Conservation (phyloP, 2,329 filamentous ascomycete species). For the Ascochyta clinopodiicola region DNA sequence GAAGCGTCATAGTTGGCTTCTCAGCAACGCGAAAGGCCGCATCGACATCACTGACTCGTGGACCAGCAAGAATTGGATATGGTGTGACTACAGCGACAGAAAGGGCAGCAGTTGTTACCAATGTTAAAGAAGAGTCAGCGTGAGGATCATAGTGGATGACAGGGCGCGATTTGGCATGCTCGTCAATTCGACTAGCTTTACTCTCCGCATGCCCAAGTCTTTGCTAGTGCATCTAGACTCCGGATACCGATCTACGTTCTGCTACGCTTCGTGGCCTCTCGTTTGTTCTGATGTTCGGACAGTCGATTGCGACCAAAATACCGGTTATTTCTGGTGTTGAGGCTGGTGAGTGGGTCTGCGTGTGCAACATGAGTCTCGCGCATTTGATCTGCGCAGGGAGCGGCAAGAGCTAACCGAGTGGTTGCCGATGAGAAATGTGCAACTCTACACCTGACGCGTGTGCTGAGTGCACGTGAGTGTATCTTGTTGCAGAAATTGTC, state of each 20-base stretch:
- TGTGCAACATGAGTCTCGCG: background rate
- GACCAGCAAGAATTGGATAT: background rate
- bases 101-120: constrained; percentile 8
- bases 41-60: background rate
- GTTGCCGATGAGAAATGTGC: constrained; percentile 6
- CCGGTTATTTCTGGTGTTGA: constrained; percentile 11
- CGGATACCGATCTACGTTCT: background rate
- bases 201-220: background rate
- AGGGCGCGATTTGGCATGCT: background rate
- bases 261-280: background rate
- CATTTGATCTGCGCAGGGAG: constrained; percentile 2
- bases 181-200: background rate
- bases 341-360: constrained; percentile 11
- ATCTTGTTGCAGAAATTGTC: background rate
- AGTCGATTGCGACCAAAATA: background rate
- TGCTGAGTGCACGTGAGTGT: background rate
- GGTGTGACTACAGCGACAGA: background rate
- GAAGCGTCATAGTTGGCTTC: no score
- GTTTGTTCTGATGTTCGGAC: background rate
- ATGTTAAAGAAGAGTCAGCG: background rate
- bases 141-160: background rate
- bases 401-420: constrained; percentile 1
- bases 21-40: no score
- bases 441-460: constrained; percentile 7
- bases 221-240: background rate